Base-by-base conservation (phyloP, 768 basidiomycete species). In the Boletus sp. region DNA sequence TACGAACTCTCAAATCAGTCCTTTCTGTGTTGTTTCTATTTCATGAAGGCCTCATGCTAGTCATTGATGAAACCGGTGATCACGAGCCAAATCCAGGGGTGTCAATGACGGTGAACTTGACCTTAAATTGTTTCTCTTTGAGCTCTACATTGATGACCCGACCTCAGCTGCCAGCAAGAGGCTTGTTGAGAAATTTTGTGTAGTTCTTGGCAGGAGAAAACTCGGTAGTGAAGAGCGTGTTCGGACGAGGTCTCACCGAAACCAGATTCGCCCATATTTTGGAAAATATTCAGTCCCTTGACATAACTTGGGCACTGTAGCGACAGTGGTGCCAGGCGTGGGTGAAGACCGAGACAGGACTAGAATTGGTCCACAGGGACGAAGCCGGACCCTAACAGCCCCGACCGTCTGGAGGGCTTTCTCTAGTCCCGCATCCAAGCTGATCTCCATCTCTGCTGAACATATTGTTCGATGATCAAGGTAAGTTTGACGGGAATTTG, bases 111-210 rank as follows among this genome's bases (percentile, higher is more conserved):
- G 90, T 95, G 60, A 99, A 85, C 80, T 98, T 98, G 80, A 98
- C 95, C 74, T 94, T 97, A 85, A 98, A 98, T 70, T 93, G 90
- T 71, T 95, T 93, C 75, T 98, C 97, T 76, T 98, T 96, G 23
- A 99, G 84, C 76, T 98, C 96, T 14, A 96, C 97, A 79, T 99
- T 99, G 81, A 98, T 93, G 50, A 99, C 96, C 98, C 97, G 53
- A 97, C 89, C 76, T 98, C 96, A 23, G n/a, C n/a, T n/a, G n/a
- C n/a, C n/a, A n/a, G 96, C 98, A 46, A 98, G 23, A 23, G 25
- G 84, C 77, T 98, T 98, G 82, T 98, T 96, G 61, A 98, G 83
- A 25, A 4, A 23, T 23, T 23, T 23, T 8, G 64, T 77, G 81
- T 98, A 97, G 79, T 94, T 94, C 79, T 95, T 95, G 46, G 88